These are phyloP conservation scores for Hypsizygus ulmarius DNA, from an alignment of 1,284 basidiomycete genomes.

Conservation along the genomic window DNA sequence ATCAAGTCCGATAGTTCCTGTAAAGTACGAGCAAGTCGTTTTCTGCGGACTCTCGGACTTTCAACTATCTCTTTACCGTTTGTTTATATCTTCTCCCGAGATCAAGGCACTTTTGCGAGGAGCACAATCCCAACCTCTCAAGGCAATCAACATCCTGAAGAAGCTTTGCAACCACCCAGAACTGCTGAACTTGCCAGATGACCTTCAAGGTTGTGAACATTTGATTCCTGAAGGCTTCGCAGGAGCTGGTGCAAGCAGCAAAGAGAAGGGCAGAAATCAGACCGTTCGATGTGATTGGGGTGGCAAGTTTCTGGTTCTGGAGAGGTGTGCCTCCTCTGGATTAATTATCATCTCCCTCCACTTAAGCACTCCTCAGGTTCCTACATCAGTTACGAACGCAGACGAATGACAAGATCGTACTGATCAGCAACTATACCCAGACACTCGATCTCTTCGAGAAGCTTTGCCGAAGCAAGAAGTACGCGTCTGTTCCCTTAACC, in stretches of 20 bases:
- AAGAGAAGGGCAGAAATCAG: slow-evolving; percentile 47
- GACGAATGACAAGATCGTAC: slow-evolving; percentile 95
- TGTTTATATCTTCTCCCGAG: slow-evolving; percentile 94
- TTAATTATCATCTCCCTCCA: neutral
- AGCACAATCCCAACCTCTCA: slow-evolving; percentile 91
- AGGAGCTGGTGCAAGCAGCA: slow-evolving; percentile 46
- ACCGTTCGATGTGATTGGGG: slow-evolving; percentile 76
- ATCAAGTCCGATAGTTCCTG: slow-evolving; percentile 66
- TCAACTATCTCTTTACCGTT: slow-evolving; percentile 86
- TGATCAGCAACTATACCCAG: slow-evolving; percentile 98
- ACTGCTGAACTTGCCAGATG: slow-evolving; percentile 83
- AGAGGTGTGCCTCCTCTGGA: slow-evolving; percentile 55
- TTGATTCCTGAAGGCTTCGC: slow-evolving; percentile 84
- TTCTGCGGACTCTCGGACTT: slow-evolving; percentile 91
- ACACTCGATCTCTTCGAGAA: slow-evolving; percentile 95
- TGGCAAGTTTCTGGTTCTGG: slow-evolving; percentile 93
- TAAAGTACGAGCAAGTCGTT: slow-evolving; percentile 99
- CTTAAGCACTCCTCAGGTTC: slow-evolving; percentile 54
- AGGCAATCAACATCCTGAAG: slow-evolving; percentile 95
- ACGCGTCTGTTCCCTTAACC: slow-evolving; percentile 19
- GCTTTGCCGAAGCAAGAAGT: slow-evolving; percentile 83
- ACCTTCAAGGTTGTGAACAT: slow-evolving; percentile 83
- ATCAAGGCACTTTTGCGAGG: slow-evolving; percentile 92
- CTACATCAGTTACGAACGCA: slow-evolving; percentile 78
- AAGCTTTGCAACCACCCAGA: slow-evolving; percentile 99